Percentiles rank a stretch among this genome's conserved stretches.
Conservation (phyloP, 768 basidiomycete genomes). For the Pisolithus microcarpus region DNA sequence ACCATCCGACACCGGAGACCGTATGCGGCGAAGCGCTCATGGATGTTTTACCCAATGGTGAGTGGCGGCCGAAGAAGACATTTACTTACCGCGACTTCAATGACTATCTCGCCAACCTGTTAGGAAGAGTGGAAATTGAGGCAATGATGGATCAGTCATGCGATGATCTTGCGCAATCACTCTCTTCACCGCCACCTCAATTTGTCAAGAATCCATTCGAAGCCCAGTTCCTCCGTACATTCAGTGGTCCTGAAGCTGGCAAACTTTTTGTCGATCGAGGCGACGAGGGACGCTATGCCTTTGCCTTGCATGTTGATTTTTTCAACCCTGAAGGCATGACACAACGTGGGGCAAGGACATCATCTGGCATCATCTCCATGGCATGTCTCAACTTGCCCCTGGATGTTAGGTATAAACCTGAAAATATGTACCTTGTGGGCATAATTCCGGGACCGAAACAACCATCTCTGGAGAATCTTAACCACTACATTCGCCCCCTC, state of each 20-base stretch:
- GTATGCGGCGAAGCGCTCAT: not conserved
- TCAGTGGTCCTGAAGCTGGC: not conserved
- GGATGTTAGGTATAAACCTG: not conserved
- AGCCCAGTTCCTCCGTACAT: constrained; percentile 12
- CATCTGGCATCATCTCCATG: constrained; percentile 15
- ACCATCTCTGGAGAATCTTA: too few species aligned
- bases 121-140: not conserved
- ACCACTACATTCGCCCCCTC: too few species aligned
- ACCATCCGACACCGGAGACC: too few species aligned
- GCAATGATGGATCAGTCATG: not conserved
- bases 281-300: constrained; percentile 20
- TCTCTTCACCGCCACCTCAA: not conserved
- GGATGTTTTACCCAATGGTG: not conserved
- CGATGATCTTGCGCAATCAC: not conserved
- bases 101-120: not conserved
- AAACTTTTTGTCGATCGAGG: not conserved
- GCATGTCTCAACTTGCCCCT: not conserved
- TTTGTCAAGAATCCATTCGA: constrained; percentile 1
- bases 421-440: too few species aligned
- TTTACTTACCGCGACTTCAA: constrained; percentile 2
- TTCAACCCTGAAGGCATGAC: constrained; percentile 29
- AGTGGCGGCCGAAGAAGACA: not conserved
- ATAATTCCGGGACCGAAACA: too few species aligned
- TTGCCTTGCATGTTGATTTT: constrained; percentile 26
- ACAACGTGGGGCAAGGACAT: constrained; percentile 19